phyloP scores from a whole-genome alignment of 2,329 filamentous ascomycete genomes.

The Aulographum hederae region DNA sequence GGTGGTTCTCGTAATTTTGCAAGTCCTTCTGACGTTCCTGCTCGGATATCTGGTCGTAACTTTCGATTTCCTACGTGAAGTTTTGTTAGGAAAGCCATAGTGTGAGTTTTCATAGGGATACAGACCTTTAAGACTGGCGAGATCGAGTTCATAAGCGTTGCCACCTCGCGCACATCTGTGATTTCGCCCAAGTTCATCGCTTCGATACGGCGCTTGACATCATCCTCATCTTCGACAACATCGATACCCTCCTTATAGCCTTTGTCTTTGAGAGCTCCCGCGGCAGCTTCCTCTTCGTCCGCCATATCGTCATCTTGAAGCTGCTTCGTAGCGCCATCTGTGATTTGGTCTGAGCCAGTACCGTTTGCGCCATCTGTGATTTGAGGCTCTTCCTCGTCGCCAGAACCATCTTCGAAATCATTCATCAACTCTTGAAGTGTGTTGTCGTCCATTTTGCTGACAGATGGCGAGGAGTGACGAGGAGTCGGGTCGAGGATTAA shows the following conservation, averaged over 20 bases:
- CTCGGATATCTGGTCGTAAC: conserved; percentile 53
- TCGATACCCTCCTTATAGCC: conserved; percentile 21
- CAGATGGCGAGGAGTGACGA: too few species aligned
- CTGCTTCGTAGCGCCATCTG: conserved; percentile 24
- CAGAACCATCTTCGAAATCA: conserved; percentile 1
- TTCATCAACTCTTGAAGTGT: too few species aligned
- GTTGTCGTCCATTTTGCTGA: too few species aligned
- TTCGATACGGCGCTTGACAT: neutral
- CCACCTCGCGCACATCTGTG: conserved; percentile 63
- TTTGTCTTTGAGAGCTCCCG: neutral
- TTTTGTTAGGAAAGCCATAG: conserved; percentile 28
- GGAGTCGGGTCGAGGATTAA: too few species aligned
- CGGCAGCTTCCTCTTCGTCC: conserved; percentile 5
- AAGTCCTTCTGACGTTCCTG: conserved; percentile 45
- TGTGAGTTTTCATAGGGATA: conserved; percentile 43
- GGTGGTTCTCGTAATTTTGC: conserved; percentile 79
- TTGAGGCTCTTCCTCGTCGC: conserved; percentile 26
- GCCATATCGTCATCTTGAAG: conserved; percentile 48
- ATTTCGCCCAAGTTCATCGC: conserved; percentile 41
- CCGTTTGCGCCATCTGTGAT: conserved; percentile 39
- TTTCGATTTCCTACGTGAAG: conserved; percentile 76
- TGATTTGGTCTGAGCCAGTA: conserved; percentile 25
- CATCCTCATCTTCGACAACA: conserved; percentile 11
- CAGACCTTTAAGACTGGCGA: conserved; percentile 69
- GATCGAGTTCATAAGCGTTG: conserved; percentile 62